A percentile compares a stretch with the other conserved stretches of the same genome.
Evolutionary conservation across 2,329 filamentous ascomycete genomes (phyloP).

Genomic region (Pseudocercospora macadamiae): DNA sequence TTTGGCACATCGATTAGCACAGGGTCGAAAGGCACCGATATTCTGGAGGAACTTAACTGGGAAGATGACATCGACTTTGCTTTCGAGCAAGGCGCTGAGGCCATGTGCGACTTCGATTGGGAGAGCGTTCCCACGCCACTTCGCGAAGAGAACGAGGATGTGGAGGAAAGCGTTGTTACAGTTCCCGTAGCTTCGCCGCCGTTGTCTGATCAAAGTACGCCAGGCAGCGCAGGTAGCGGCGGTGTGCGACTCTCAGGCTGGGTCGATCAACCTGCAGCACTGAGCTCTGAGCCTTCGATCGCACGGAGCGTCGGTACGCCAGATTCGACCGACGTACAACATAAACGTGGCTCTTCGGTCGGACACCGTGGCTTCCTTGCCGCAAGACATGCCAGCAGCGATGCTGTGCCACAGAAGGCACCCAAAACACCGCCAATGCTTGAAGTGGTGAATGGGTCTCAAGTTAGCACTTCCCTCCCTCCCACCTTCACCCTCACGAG

Average conservation of each 20-base stretch:
- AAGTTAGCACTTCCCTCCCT: conserved; percentile 18
- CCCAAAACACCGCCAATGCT: conserved; percentile 16
- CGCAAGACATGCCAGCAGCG: conserved; percentile 30
- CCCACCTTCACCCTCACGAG: conserved; percentile 20
- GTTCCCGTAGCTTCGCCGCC: conserved; percentile 9
- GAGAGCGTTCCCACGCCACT: conserved; percentile 31
- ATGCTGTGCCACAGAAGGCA: conserved; percentile 12
- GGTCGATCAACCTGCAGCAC: conserved; percentile 22
- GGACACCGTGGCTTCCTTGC: conserved; percentile 38
- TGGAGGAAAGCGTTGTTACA: background rate
- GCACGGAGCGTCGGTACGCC: background rate
- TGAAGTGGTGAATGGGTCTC: conserved; percentile 14
- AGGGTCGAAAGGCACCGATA: conserved; percentile 19
- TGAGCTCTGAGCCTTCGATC: conserved; percentile 13
- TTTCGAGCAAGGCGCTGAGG: conserved; percentile 64
- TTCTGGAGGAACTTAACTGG: conserved; percentile 53
- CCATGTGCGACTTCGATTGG: conserved; percentile 65
- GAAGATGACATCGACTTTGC: conserved; percentile 66
- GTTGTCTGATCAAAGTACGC: conserved; percentile 18
- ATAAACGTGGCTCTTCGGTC: conserved; percentile 32
- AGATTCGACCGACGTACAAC: conserved; percentile 13
- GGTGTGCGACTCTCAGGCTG: conserved; percentile 26
- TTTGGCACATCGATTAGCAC: conserved; percentile 17
- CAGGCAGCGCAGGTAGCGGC: conserved; percentile 19
- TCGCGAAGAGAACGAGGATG: conserved; percentile 16